These are phyloP conservation scores for Trichophyton simii DNA, from an alignment of 2,329 filamentous ascomycete genomes.

Conservation along the genomic window DNA sequence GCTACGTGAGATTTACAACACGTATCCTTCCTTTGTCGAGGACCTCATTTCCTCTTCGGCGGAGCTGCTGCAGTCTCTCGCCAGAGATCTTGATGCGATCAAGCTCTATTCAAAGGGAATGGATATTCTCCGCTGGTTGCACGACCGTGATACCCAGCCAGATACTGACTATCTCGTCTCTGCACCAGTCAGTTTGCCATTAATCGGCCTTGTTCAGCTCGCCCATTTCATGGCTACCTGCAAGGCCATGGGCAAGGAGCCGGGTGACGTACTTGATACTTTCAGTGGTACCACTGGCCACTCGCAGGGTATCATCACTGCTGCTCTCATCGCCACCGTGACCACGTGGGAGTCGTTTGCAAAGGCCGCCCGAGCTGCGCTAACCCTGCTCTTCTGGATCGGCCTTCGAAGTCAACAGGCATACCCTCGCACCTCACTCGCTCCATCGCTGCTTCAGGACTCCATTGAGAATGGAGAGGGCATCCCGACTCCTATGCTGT, in stretches of 20 bases:
- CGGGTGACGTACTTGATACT: slow-evolving; percentile 72
- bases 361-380: slow-evolving; percentile 61
- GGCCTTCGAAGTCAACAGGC: slow-evolving; percentile 93
- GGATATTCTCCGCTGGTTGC: slow-evolving; percentile 87
- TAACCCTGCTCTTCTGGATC: slow-evolving; percentile 97
- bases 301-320: slow-evolving; percentile 90
- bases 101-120: slow-evolving; percentile 97
- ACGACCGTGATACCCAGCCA: slow-evolving; percentile 75
- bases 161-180: slow-evolving; percentile 91
- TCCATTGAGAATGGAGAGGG: slow-evolving; percentile 91
- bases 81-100: slow-evolving; percentile 70
- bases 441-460: slow-evolving; percentile 80
- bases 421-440: slow-evolving; percentile 87
- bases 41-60: slow-evolving; percentile 72
- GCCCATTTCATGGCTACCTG: slow-evolving; percentile 93
- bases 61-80: slow-evolving; percentile 73
- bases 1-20: slow-evolving; percentile 77
- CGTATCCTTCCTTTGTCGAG: slow-evolving; percentile 81
- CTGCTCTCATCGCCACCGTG: slow-evolving; percentile 78
- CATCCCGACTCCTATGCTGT: slow-evolving; percentile 92
- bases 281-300: slow-evolving; percentile 86
- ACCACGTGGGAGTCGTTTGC: slow-evolving; percentile 89
- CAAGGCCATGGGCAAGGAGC: slow-evolving; percentile 77
- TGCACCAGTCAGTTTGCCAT: slow-evolving; percentile 84
- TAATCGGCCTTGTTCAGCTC: slow-evolving; percentile 92